phyloP scores from a whole-genome alignment of 2,329 filamentous ascomycete genomes.

The Chaetomium globosum region DNA sequence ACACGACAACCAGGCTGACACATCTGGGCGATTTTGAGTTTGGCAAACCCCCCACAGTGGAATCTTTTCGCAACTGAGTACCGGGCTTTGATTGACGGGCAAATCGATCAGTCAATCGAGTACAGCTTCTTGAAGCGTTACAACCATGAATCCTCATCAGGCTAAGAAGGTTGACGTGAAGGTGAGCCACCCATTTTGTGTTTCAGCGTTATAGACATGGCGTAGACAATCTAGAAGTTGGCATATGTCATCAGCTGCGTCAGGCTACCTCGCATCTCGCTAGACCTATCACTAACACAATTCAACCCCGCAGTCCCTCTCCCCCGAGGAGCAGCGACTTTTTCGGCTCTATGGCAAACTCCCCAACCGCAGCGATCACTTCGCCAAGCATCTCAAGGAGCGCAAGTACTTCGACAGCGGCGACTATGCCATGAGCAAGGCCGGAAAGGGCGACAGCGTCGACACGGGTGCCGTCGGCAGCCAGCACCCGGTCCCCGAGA shows the following conservation, averaged over 20 bases:
- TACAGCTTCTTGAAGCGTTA: neutral
- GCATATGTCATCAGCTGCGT: neutral
- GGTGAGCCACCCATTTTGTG: conserved; percentile 61
- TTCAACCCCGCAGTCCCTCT: conserved; percentile 69
- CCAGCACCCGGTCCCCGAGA: conserved; percentile 91
- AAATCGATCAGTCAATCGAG: neutral
- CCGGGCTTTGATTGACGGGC: conserved; percentile 7
- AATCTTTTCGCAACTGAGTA: neutral
- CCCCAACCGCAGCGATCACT: conserved; percentile 90
- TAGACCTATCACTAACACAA: conserved; percentile 9
- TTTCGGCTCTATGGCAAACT: conserved; percentile 98
- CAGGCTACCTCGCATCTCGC: neutral
- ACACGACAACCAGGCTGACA: neutral
- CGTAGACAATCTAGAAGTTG: neutral
- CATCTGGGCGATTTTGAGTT: neutral
- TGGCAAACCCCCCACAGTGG: neutral
- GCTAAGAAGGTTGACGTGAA: conserved; percentile 98
- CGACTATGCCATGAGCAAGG: conserved; percentile 95
- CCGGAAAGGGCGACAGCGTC: conserved; percentile 91
- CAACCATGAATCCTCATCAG: conserved; percentile 87
- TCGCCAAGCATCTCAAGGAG: conserved; percentile 98
- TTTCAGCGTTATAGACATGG: neutral
- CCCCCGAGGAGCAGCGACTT: conserved; percentile 91
- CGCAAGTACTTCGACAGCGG: conserved; percentile 98
- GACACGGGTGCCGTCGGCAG: conserved; percentile 92